Evolutionary conservation across 129 eudicot genomes (phyloP), one percentile per base, ranked within the genome.

Genomic region (Tagetes erecta): DNA sequence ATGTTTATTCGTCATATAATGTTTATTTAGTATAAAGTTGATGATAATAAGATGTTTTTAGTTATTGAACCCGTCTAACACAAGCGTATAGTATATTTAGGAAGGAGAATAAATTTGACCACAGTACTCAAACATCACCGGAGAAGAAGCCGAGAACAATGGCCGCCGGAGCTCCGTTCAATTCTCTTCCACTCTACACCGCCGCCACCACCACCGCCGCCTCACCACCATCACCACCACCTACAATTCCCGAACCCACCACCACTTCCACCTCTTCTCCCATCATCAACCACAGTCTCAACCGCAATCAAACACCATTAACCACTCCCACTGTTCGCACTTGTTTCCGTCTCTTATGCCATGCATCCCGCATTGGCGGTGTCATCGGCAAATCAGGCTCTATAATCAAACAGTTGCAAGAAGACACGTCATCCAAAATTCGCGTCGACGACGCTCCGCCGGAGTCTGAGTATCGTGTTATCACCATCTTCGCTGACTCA

Each of bases 341-440:
- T 40, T 51, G 72, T 41, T 80, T 92, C 83, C 89, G 90, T 0
- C 71, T 92, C 27, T 84, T 89, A 78, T 87, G 94, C 85, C 95
- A 84, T 76, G 81, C 85, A 1, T 87, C 98, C 4, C 87, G 84
- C 58, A 59, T 89, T 67, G 92, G 96, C 49, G 90, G 84, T 57
- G 73, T 92, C 58, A 92, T 87, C 10, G 98, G 98, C 0, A 87
- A 87, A 64, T 76, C 91, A 8, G 97, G 97, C 56, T 60, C 80
- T 37, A 33, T 83, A 6, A 74, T 92, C 59, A 80, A 80, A 66
- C 86, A 86, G 5, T 80, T 92, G n/a, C 95, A 84, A 58, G 76
- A 51, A 0, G 82, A 76, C 27, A 92, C 96, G 40, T 73, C 76
- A 3, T 38, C 90, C 11, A 82, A 49, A 62, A 86, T 89, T 66